Conservation (phyloP, 495 filamentous ascomycete species). For the Tuber umbilicatum region DNA sequence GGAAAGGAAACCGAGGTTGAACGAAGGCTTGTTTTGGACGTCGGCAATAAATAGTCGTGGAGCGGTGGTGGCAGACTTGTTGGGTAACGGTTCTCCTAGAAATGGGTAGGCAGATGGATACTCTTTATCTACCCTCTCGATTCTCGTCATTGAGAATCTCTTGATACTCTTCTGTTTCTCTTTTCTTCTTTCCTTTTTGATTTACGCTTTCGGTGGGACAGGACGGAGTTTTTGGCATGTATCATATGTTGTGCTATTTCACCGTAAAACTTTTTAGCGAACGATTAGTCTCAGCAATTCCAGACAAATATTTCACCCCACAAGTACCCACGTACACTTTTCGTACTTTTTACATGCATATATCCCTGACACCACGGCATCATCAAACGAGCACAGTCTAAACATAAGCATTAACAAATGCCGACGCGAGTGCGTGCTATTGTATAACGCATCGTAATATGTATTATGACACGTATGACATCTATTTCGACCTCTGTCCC, state of each 20-base stretch:
- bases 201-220: constrained; percentile 19
- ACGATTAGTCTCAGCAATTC: not conserved
- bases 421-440: not conserved
- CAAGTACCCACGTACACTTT: not conserved
- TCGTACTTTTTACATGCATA: not conserved
- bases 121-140: not conserved
- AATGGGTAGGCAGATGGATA: not conserved
- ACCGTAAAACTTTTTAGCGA: not conserved
- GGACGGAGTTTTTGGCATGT: constrained; percentile 5
- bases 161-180: constrained; percentile 24
- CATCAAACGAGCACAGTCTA: not conserved
- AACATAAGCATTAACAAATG: not conserved
- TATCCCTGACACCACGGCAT: not conserved
- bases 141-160: constrained; percentile 17
- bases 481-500: constrained; percentile 17
- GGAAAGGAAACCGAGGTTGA: constrained; percentile 72
- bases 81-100: not conserved
- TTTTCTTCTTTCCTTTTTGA: constrained; percentile 17
- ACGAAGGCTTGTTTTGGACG: constrained; percentile 71
- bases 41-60: constrained; percentile 48
- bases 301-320: not conserved
- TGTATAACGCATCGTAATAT: not conserved
- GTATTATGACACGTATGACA: not conserved
- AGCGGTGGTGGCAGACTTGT: constrained; percentile 16
- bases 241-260: not conserved